phyloP scores from a whole-genome alignment of 2,329 filamentous ascomycete genomes.

The Trichoderma gracile region DNA sequence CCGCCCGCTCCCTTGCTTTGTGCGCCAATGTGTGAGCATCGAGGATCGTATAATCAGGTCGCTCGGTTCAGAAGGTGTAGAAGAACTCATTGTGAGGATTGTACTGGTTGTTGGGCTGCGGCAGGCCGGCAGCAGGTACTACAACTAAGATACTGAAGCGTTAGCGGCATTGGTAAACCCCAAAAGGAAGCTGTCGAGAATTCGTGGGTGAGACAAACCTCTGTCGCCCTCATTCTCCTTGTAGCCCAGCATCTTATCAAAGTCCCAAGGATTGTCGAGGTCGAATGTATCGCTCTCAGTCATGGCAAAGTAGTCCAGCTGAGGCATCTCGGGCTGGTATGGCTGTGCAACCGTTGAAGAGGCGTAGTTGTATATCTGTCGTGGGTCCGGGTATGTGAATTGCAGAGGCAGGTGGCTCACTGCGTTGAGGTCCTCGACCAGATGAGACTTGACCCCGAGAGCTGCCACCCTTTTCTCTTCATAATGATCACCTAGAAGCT shows the following conservation, averaged over 20 bases:
- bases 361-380: slow-evolving; percentile 27
- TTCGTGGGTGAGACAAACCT: slow-evolving; percentile 21
- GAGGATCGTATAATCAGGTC: background rate
- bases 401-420: slow-evolving; percentile 29
- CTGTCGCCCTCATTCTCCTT: slow-evolving; percentile 28
- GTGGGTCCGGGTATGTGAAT: slow-evolving; percentile 26
- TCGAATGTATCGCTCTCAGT: slow-evolving; percentile 30
- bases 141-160: background rate
- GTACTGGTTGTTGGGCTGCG: background rate
- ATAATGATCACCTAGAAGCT: slow-evolving; percentile 30
- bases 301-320: slow-evolving; percentile 28
- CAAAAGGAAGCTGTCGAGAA: background rate
- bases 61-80: background rate
- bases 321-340: slow-evolving; percentile 10
- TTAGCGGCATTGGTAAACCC: background rate
- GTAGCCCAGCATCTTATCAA: slow-evolving; percentile 30
- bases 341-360: slow-evolving; percentile 15
- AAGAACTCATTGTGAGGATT: slow-evolving; percentile 10
- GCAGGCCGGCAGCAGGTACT: background rate
- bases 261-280: slow-evolving; percentile 31
- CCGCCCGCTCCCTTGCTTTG: background rate
- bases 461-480: slow-evolving; percentile 21
- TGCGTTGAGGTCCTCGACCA: slow-evolving; percentile 28
- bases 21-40: background rate
- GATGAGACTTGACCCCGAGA: slow-evolving; percentile 25